These are phyloP conservation scores for Trichoderma sp. DNA, from an alignment of 2,329 filamentous ascomycete species.

Conservation along the genomic window DNA sequence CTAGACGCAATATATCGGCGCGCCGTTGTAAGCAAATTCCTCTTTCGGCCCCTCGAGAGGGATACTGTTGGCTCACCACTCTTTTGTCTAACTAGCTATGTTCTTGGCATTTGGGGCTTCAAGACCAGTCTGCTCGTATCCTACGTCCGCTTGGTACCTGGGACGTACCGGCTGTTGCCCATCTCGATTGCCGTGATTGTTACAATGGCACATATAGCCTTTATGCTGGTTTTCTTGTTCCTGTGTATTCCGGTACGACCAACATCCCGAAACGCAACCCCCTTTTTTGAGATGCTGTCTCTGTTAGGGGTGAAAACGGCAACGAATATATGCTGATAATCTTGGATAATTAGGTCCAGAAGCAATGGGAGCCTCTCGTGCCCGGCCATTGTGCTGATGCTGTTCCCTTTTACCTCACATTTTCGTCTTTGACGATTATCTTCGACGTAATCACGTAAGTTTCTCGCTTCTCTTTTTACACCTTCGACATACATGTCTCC, in stretches of 20 bases:
- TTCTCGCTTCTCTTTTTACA: not conserved
- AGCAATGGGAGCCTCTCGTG: conserved; percentile 42
- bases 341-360: conserved; percentile 22
- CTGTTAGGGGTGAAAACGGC: not conserved
- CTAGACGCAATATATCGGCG: conserved; percentile 40
- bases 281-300: not conserved
- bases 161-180: conserved; percentile 34
- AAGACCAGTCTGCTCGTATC: conserved; percentile 45
- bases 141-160: conserved; percentile 44
- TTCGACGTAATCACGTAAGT: conserved; percentile 42
- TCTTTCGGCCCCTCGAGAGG: not conserved
- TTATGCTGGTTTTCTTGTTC: conserved; percentile 36
- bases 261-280: not conserved
- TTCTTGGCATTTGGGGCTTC: conserved; percentile 44
- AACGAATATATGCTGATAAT: not conserved
- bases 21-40: conserved; percentile 38
- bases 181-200: conserved; percentile 35
- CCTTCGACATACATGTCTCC: not conserved
- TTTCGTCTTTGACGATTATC: conserved; percentile 40
- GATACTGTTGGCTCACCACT: not conserved
- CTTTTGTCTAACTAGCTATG: conserved; percentile 33
- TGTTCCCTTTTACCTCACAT: conserved; percentile 43
- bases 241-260: conserved; percentile 34
- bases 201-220: conserved; percentile 39
- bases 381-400: conserved; percentile 39